Conservation (phyloP, 1,284 basidiomycete species). For the Ganoderma lingzhi region DNA sequence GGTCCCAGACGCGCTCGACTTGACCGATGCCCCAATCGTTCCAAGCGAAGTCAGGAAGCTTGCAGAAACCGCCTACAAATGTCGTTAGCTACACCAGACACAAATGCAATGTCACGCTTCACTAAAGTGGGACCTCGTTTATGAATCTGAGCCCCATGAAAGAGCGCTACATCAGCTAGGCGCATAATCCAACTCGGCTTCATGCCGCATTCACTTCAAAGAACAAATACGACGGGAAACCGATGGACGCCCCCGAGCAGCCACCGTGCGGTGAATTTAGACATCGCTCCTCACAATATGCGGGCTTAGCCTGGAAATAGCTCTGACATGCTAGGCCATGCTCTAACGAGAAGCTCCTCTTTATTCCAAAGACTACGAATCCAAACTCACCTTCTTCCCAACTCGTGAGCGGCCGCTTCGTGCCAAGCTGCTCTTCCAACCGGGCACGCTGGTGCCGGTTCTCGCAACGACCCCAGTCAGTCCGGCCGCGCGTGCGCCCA, state of each 20-base stretch:
- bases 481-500: constrained; percentile 74
- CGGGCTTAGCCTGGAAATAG: background rate
- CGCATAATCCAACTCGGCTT: too few species aligned
- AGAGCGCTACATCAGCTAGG: too few species aligned
- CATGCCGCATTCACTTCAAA: too few species aligned
- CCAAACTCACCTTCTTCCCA: constrained; percentile 87
- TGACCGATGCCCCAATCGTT: constrained; percentile 92
- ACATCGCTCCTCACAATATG: too few species aligned
- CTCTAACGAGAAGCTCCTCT: background rate
- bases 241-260: too few species aligned
- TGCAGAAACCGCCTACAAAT: constrained; percentile 78
- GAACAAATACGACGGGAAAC: too few species aligned
- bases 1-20: constrained; percentile 93
- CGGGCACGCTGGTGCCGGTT: constrained; percentile 90
- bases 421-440: constrained; percentile 84
- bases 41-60: constrained; percentile 92
- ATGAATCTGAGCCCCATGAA: too few species aligned
- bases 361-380: background rate
- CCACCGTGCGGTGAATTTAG: too few species aligned
- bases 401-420: constrained; percentile 87
- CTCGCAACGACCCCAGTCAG: constrained; percentile 94
- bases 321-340: background rate
- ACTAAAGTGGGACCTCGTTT: background rate
- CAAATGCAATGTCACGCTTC: background rate
- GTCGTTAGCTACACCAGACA: background rate